Conservation (phyloP, 768 basidiomycete species). For the Rhizopogon vinicolor region DNA sequence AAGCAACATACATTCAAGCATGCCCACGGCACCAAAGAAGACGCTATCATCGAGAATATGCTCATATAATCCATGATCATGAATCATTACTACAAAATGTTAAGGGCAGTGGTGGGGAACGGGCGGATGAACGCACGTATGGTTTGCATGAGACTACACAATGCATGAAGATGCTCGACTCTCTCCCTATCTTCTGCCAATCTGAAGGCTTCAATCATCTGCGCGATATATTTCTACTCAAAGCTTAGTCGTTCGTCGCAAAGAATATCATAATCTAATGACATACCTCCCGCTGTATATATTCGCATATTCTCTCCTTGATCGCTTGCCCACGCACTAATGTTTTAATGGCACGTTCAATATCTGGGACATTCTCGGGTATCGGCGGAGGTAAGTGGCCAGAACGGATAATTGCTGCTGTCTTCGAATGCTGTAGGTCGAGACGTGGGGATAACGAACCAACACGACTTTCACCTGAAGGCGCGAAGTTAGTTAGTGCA, state of each 20-base stretch:
- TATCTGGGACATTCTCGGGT: constrained; percentile 72
- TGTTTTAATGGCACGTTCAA: constrained; percentile 74
- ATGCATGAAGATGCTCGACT: constrained; percentile 82
- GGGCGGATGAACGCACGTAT: constrained; percentile 60
- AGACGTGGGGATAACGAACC: constrained; percentile 63
- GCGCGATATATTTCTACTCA: constrained; percentile 79
- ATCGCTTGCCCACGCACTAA: constrained; percentile 67
- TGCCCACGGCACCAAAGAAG: constrained; percentile 90
- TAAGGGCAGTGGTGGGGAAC: not conserved
- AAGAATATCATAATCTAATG: constrained; percentile 1
- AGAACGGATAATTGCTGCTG: constrained; percentile 61
- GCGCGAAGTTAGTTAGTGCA: constrained; percentile 10
- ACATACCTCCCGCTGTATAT: constrained; percentile 78
- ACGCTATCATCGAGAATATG: constrained; percentile 90
- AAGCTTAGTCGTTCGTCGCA: constrained; percentile 7
- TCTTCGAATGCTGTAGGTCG: constrained; percentile 45
- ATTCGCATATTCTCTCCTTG: constrained; percentile 86
- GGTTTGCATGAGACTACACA: constrained; percentile 91
- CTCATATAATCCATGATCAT: constrained; percentile 93
- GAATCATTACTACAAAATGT: constrained; percentile 70
- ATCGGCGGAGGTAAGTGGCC: constrained; percentile 74
- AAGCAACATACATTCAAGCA: constrained; percentile 83
- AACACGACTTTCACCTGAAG: constrained; percentile 41
- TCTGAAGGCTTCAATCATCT: constrained; percentile 77
- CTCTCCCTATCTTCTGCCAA: constrained; percentile 93